These are phyloP conservation scores for Amyloporia xantha DNA, from an alignment of 768 basidiomycete species.

Conservation along the genomic window DNA sequence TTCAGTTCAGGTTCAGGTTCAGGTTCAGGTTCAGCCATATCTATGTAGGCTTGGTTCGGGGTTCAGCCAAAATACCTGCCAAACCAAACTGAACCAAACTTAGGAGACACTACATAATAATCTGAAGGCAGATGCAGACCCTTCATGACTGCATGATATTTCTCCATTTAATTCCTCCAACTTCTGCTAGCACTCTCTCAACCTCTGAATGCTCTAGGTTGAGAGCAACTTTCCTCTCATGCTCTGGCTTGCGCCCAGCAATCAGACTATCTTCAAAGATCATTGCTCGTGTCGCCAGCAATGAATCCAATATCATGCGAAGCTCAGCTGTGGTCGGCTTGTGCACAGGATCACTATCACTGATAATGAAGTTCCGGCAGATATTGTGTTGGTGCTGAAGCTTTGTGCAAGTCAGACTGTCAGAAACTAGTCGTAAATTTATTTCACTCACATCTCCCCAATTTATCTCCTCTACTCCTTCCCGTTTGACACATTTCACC, in stretches of 20 bases:
- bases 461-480: constrained; percentile 82
- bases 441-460: constrained; percentile 63
- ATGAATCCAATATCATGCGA: constrained; percentile 60
- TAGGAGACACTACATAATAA: too few species aligned
- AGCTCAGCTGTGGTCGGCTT: constrained; percentile 62
- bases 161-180: constrained; percentile 67
- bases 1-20: too few species aligned
- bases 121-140: too few species aligned
- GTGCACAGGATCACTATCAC: constrained; percentile 48
- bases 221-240: constrained; percentile 62
- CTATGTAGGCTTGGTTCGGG: too few species aligned
- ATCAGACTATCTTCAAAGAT: constrained; percentile 59
- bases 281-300: constrained; percentile 73
- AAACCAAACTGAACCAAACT: too few species aligned
- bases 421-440: not conserved
- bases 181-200: constrained; percentile 76
- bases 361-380: constrained; percentile 58
- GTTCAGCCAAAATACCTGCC: too few species aligned
- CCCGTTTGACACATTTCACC: constrained; percentile 72
- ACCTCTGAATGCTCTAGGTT: constrained; percentile 82
- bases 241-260: constrained; percentile 46
- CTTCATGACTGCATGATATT: too few species aligned
- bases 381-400: constrained; percentile 70
- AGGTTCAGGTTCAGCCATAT: too few species aligned
- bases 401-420: constrained; percentile 28